Evolutionary conservation across 2,329 filamentous ascomycete genomes (phyloP).

Genomic region (Tolypocladium cylindrosporum): DNA sequence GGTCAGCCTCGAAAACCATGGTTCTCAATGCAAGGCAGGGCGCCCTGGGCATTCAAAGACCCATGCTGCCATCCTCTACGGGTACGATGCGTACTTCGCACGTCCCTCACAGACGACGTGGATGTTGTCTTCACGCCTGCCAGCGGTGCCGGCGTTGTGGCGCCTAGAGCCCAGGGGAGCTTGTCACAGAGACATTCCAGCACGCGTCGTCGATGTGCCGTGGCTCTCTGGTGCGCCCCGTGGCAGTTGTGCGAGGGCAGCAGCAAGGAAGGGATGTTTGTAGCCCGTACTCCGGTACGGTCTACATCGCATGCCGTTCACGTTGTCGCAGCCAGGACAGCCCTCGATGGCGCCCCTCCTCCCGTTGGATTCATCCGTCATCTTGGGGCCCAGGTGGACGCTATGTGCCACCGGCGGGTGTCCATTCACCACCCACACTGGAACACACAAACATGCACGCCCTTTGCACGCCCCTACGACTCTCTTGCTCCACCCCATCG

Average conservation of each 20-base stretch:
- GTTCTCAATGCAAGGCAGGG: not conserved
- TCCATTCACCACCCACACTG: not conserved
- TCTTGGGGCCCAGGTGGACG: conserved; percentile 1
- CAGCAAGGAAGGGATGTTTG: not conserved
- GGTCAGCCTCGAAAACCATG: not conserved
- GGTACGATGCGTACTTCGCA: too few species aligned
- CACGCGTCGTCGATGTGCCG: not conserved
- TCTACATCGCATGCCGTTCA: not conserved
- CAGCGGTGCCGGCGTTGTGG: not conserved
- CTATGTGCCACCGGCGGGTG: conserved; percentile 2
- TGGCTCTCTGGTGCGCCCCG: not conserved
- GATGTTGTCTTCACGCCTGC: not conserved
- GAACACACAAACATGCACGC: not conserved
- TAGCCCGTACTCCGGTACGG: not conserved
- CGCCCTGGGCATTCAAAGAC: not conserved
- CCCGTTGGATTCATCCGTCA: conserved; percentile 3
- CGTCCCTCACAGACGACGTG: not conserved
- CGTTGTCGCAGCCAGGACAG: not conserved
- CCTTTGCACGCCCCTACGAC: not conserved
- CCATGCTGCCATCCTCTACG: not conserved
- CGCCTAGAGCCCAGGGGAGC: not conserved
- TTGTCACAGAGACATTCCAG: not conserved
- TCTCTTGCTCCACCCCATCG: not conserved
- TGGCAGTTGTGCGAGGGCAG: not conserved
- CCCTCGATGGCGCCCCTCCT: not conserved